Base-by-base conservation (phyloP, 768 basidiomycete species). In the Suillus sp. region DNA sequence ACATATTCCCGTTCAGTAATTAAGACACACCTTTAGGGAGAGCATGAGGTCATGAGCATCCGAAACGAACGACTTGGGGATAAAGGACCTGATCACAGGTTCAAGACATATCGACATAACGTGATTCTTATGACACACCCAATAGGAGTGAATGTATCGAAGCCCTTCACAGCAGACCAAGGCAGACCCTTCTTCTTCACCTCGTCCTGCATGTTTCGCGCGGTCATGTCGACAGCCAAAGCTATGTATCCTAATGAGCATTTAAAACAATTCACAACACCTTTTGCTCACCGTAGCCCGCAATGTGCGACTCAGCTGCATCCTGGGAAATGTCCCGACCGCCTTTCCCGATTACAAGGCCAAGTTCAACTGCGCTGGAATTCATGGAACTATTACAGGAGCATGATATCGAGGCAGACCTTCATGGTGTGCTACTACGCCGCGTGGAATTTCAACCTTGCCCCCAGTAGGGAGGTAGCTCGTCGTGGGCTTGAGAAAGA, bases 401-500 rank as follows among this genome's bases (percentile, higher is more conserved):
- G 20, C 37, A 47, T 22, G 2, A 34, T 25, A 38, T n/a, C 13
- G 22, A 45, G 30, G 9, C 54, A 14, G 13, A 93, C 96, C 94
- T 86, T 99, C 97, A 73, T 99, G 89, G 69, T 99, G 96, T 25
- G 90, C 90, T 4, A 88, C 69, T 40, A 96, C 83, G 6, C 96
- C 96, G 32, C 72, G 77, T 0, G 97, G 97, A 40, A 98, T 90
- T 78, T 98, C 92, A 22, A 99, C 78, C 40, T 84, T 83, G 1
- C 92, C 94, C 0, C 92, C 92, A 18, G 86, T 86, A 25, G 80
- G 70, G 27, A 98, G 71, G 71, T 96, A 99, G 72, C 91, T 93
- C 14, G 90, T 88, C 5, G 97, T 99, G 9, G 96, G 97, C 77
- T 99, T 99, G 32, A 99, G 79, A 81, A 99, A 99, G 84, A 98